phyloP scores from a whole-genome alignment of 257 asterid species.

The Solanum appendiculatum region DNA sequence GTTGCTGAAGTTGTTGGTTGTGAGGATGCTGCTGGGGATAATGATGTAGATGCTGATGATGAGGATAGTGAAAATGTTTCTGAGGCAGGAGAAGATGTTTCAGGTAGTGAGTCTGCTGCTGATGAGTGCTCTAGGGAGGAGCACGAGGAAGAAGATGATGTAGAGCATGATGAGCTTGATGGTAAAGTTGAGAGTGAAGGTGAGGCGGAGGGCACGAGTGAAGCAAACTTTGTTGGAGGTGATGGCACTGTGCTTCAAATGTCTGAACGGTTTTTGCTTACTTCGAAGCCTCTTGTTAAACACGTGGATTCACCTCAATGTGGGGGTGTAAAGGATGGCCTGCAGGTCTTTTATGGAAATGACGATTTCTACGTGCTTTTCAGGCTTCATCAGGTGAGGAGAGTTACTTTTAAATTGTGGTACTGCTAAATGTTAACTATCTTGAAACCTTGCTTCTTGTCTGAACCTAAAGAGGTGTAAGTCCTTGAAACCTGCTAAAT shows the following conservation, averaged over 20 bases:
- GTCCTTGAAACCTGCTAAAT: too few relatives aligned
- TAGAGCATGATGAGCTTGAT: constrained; percentile 4
- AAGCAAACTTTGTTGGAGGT: constrained; percentile 11
- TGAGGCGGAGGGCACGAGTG: constrained; percentile 17
- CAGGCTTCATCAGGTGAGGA: constrained; percentile 16
- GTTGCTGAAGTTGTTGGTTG: constrained; percentile 32
- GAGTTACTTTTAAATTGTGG: not conserved
- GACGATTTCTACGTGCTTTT: constrained; percentile 10
- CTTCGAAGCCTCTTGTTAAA: constrained; percentile 11
- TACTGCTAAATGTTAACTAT: not conserved
- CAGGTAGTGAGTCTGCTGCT: constrained; percentile 18
- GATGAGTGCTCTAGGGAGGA: constrained; percentile 16
- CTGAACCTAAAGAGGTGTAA: not conserved
- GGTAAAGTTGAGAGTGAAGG: constrained; percentile 19
- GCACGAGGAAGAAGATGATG: constrained; percentile 14
- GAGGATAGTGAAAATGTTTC: constrained; percentile 15
- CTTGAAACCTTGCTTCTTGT: not conserved
- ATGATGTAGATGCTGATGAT: constrained; percentile 12
- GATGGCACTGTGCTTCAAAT: not conserved
- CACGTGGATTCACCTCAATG: not conserved
- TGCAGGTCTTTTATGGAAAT: constrained; percentile 15
- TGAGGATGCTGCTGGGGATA: constrained; percentile 64
- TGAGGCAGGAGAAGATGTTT: constrained; percentile 7
- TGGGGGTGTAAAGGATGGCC: not conserved
- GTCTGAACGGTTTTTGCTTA: constrained; percentile 6